Evolutionary conservation across 306 rosid species (phyloP), one percentile per base, ranked within the genome.

Genomic region (Cucumis hystrix): DNA sequence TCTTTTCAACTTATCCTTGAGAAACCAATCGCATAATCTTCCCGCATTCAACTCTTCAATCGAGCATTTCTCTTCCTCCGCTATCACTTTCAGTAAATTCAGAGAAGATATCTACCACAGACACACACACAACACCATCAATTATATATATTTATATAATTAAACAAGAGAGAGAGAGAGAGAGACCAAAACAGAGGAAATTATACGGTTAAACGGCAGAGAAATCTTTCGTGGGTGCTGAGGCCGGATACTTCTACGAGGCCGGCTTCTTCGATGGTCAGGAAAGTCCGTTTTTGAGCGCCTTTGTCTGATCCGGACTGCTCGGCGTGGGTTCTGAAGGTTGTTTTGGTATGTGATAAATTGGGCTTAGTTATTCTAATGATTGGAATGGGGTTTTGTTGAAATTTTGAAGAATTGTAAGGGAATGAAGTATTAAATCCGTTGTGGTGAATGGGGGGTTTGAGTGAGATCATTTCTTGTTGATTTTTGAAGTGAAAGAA

Each of bases 1-100:
- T 83, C 97, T 80, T 40, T 86, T 87, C 64, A 87, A 79, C 86
- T 81, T 87, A 75, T 89, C 91, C 78, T 89, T 84, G 6, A 89
- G 56, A 83, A 89, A 89, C 93, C 91, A 89, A 57, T 89, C 91
- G 69, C 93, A 89, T 5, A 89, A 14, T 49, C 77, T 94, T 49
- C 91, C 97, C 5, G 98, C 98, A 82, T 90, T 94, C 10, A 94
- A 87, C 77, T 91, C 97, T 82, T 94, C 96, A 0, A 93, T 90
- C 43, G 87, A 2, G 82, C 92, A 91, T 15, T 93, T 96, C 89
- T 94, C 98, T 84, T 94, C 92, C 86, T 91, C 97, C 0, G 98
- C 80, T 80, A 94, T 89, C 76, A 94, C 97, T 83, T 88, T 86
- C 16, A 92, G 84, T 9, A 94, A 78, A 83, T 94, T 94, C 79